phyloP scores from a whole-genome alignment of 192 early-diverging fungal genomes.

The Globomyces pollinis-pini region DNA sequence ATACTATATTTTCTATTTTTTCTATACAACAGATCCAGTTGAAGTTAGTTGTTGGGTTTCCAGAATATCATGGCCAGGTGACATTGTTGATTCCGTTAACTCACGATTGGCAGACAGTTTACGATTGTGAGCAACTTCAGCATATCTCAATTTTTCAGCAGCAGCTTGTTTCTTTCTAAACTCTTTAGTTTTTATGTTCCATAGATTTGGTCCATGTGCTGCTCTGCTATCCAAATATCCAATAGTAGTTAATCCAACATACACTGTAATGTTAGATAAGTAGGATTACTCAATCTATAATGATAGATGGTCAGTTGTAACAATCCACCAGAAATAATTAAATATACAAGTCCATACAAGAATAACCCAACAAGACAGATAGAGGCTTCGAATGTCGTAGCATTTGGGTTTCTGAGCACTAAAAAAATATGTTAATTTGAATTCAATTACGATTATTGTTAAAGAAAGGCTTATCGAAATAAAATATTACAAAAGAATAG shows the following conservation, averaged over 20 bases:
- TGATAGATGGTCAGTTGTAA: background rate
- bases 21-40: no score
- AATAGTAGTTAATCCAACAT: background rate
- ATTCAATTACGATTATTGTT: background rate
- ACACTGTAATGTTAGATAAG: background rate
- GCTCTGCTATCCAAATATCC: background rate
- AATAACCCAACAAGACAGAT: background rate
- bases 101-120: no score
- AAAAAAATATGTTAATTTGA: no score
- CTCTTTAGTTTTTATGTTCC: slow-evolving; percentile 8
- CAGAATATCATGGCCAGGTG: no score
- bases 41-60: no score
- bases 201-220: background rate
- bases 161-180: background rate
- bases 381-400: background rate
- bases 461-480: slow-evolving; percentile 7
- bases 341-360: background rate
- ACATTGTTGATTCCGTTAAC: no score
- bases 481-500: slow-evolving; percentile 30
- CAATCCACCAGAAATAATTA: background rate
- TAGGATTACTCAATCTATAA: background rate
- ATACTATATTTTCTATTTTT: no score
- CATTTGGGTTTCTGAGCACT: background rate
- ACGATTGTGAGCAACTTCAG: no score
- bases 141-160: no score